Evolutionary conservation across 169 alveolate genomes (phyloP).

Genomic region (Eimeria praecox): DNA sequence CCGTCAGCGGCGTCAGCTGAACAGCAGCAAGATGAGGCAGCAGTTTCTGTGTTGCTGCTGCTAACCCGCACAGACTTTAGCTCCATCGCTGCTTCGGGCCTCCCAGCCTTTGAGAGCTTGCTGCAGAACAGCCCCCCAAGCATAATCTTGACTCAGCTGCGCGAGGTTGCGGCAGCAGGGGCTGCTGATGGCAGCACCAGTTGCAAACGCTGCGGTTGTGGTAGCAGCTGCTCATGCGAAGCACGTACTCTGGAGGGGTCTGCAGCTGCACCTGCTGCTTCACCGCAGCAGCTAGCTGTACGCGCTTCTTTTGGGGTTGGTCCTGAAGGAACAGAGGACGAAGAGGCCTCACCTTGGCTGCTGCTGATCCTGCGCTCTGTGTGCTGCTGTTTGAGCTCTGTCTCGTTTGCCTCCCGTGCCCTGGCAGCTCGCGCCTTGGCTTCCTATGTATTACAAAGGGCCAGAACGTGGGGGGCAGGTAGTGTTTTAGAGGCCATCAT

Average conservation of each 20-base stretch:
- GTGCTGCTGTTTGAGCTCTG: conserved; percentile 48
- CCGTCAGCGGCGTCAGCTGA: background rate
- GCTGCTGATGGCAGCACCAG: background rate
- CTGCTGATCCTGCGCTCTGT: background rate
- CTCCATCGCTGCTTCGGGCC: conserved; percentile 26
- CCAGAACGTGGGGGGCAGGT: conserved; percentile 14
- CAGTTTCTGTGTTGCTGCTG: conserved; percentile 56
- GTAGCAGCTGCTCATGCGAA: background rate
- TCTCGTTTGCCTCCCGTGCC: conserved; percentile 38
- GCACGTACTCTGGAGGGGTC: background rate
- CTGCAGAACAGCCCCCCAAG: background rate
- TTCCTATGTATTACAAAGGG: conserved; percentile 20
- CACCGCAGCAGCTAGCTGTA: background rate
- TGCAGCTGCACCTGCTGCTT: background rate
- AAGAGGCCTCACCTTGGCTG: conserved; percentile 6
- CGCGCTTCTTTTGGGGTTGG: background rate
- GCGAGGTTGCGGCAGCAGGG: conserved; percentile 33
- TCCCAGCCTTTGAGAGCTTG: conserved; percentile 5
- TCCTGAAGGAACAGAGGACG: background rate
- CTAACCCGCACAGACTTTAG: conserved; percentile 42
- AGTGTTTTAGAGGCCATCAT: background rate
- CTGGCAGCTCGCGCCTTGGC: conserved; percentile 51
- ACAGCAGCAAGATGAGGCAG: conserved; percentile 20
- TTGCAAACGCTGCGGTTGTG: background rate
- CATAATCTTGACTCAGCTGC: background rate